phyloP scores from a whole-genome alignment of 1,284 basidiomycete genomes.

The Coniferiporia weirii region DNA sequence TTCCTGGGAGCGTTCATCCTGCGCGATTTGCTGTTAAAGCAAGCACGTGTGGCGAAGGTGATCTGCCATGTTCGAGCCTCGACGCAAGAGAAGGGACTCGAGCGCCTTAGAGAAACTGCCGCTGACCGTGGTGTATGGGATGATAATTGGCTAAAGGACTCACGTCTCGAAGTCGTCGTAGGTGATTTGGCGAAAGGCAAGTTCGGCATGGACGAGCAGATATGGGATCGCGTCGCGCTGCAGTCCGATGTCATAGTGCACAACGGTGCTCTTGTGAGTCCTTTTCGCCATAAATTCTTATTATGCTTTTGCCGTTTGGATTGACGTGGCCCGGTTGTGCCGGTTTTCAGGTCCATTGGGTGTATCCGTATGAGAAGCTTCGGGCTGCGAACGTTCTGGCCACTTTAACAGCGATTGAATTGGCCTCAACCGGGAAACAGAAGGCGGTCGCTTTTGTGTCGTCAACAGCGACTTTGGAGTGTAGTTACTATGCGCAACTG shows the following conservation, averaged over 20 bases:
- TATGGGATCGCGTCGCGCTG: conserved; percentile 66
- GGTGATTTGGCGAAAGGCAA: conserved; percentile 80
- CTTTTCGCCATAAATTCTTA: neutral
- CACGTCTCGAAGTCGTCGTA: conserved; percentile 76
- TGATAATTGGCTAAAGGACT: conserved; percentile 74
- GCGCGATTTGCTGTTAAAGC: conserved; percentile 67
- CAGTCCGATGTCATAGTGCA: conserved; percentile 88
- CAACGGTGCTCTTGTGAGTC: conserved; percentile 88
- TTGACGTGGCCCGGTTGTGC: too few relatives aligned
- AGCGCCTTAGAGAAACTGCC: conserved; percentile 73
- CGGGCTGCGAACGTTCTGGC: conserved; percentile 89
- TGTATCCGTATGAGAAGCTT: conserved; percentile 95
- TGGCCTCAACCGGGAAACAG: conserved; percentile 70
- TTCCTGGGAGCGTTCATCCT: conserved; percentile 96
- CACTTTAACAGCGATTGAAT: conserved; percentile 78
- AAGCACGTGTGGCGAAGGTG: conserved; percentile 73
- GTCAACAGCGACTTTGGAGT: conserved; percentile 91
- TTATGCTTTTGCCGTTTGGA: neutral
- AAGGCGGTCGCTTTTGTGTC: conserved; percentile 92
- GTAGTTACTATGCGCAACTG: conserved; percentile 83
- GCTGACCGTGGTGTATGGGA: conserved; percentile 89
- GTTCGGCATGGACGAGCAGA: conserved; percentile 68
- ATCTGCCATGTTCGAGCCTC: conserved; percentile 86
- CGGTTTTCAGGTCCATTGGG: conserved; percentile 84
- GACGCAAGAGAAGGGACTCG: conserved; percentile 58